Evolutionary conservation across 1,284 basidiomycete genomes (phyloP), one percentile per base, ranked within the genome.

Genomic region (Papiliotrema terrestris): DNA sequence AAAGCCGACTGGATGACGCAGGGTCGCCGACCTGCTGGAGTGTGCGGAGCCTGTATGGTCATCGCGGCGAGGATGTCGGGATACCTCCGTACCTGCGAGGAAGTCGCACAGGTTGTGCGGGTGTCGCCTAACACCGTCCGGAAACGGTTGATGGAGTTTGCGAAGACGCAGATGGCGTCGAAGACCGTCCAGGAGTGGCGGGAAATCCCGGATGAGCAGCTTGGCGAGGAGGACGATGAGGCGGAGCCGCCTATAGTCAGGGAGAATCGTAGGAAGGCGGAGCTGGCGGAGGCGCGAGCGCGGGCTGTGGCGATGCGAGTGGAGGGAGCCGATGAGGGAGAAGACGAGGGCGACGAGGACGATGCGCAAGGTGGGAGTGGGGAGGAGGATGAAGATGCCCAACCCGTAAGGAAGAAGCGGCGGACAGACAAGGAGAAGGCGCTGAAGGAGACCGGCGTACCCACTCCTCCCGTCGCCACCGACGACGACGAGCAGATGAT

Each of bases 21-120:
- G 29, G 96, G 96, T 37, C 86, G 96, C 42, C 84, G 96, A 13
- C 96, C 96, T 0, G 92, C 96, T 0, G 96, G 96, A 17, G 94
- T 99, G 56, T 98, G 95, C 73, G 96, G 96, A 29, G 96, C 96
- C 0, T 92, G 91, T 36, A 82, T 98, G 15, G 82, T 98, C 38
- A 84, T 99, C 19, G 96, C 96, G 0, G 95, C 93, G 32, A 86
- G 96, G 20, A 98, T 99, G 96, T 97, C 96, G 78, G 93, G 97
- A 73, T 98, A 96, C 71, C 81, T 94, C 38, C 82, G 96, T 44
- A 90, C 87, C 22, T 83, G 98, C 2, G 89, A 94, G 68, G 96
- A 99, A 76, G 88, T 99, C 51, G 93, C 98, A 13, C 92, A 96
- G 72, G 93, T 98, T 8, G 96, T 98, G 65, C 98, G 98, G 78